Evolutionary conservation across 768 basidiomycete species (phyloP).

Genomic region (Solioccasus polychromus): DNA sequence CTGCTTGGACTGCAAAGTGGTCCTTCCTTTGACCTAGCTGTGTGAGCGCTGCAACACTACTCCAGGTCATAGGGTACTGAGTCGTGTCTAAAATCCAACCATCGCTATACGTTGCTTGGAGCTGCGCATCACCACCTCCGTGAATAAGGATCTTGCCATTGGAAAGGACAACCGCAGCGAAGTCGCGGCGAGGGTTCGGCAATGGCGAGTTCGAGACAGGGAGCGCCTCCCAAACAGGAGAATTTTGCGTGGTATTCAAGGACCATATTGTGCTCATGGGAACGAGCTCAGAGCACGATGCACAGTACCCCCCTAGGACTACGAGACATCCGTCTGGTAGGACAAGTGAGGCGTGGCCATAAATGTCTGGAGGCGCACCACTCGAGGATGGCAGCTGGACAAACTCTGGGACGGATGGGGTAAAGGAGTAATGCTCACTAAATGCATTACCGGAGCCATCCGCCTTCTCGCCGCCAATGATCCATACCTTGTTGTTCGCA

Average conservation of each 20-base stretch:
- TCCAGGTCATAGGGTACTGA: slow-evolving; percentile 60
- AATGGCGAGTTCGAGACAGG: slow-evolving; percentile 38
- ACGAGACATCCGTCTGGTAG: slow-evolving; percentile 66
- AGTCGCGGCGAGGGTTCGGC: slow-evolving; percentile 61
- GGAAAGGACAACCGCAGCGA: slow-evolving; percentile 50
- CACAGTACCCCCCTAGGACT: slow-evolving; percentile 71
- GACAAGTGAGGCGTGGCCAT: slow-evolving; percentile 71
- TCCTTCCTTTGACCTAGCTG: slow-evolving; percentile 66
- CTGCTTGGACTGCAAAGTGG: slow-evolving; percentile 66
- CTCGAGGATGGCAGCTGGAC: slow-evolving; percentile 45
- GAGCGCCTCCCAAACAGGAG: slow-evolving; percentile 49
- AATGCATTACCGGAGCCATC: slow-evolving; percentile 71
- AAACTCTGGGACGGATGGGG: slow-evolving; percentile 50
- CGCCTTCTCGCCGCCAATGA: slow-evolving; percentile 79
- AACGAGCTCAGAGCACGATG: slow-evolving; percentile 44
- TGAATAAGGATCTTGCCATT: slow-evolving; percentile 66
- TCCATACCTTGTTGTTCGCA: slow-evolving; percentile 52
- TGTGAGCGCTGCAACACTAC: slow-evolving; percentile 43
- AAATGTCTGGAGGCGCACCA: slow-evolving; percentile 63
- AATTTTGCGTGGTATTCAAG: slow-evolving; percentile 52
- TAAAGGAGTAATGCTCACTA: slow-evolving; percentile 63
- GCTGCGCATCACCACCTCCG: slow-evolving; percentile 64
- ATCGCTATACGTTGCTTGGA: slow-evolving; percentile 55
- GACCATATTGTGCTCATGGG: slow-evolving; percentile 61
- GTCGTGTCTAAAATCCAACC: slow-evolving; percentile 70